Evolutionary conservation across 768 basidiomycete genomes (phyloP), one percentile per base, ranked within the genome.

Genomic region (Galerina sulciceps): DNA sequence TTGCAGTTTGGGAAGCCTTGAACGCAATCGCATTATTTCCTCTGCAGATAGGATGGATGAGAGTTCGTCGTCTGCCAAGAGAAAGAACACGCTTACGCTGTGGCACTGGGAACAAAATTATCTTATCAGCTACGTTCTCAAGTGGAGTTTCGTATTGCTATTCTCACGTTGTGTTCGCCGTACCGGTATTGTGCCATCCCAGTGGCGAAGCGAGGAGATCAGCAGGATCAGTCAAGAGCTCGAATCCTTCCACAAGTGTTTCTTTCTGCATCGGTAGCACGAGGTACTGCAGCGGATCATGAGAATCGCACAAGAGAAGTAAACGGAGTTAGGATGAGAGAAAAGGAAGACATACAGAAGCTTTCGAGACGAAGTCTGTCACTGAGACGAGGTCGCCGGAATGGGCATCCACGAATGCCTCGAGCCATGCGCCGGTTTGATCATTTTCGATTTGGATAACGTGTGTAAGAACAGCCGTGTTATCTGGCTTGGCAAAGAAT

Each of bases 401-500:
- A 61, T 83, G 81, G 13, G 83, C 85, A 61, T 87, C 85, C 44
- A 88, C 79, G 58, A 85, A 85, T 0, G 84, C 85, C 68, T 88
- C 84, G 65, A 78, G 79, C 82, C 83, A 87, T 10, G 80, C 76
- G 37, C 81, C 71, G 11, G 70, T 66, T 4, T 65, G 57, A 18
- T 73, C 67, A 55, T 77, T 75, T 37, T 70, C 68, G 31, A 80
- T 72, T 46, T 80, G 76, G 13, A 77, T 64, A 36, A 73, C 72
- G 63, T 82, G 79, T 4, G 79, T 75, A 9, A 84, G 75, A 20
- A 69, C 76, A 22, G 69, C 73, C 5, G 71, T 71, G 38, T 74
- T 75, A 61, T 81, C 79, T 1, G 74, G 67, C 58, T 74, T 75
- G 45, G 69, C 78, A 51, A 82, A 67, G 68, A 76, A 83, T 65